phyloP scores from a whole-genome alignment of 495 filamentous ascomycete genomes.

The Cercophora scortea region DNA sequence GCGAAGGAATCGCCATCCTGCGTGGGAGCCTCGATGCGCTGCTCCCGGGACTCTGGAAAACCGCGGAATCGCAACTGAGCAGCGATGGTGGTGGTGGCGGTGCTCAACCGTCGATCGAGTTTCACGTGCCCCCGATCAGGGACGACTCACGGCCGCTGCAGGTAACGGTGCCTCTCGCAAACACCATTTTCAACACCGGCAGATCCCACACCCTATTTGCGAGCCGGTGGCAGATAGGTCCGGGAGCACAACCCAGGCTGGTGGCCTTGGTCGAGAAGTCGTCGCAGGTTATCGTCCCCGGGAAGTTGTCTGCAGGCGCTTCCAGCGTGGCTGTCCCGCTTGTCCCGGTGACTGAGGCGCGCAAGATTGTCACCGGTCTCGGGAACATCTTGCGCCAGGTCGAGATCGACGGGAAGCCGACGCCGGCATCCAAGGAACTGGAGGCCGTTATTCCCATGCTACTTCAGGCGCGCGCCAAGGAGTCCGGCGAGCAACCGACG shows the following conservation, averaged over 20 bases:
- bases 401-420: slow-evolving; percentile 37
- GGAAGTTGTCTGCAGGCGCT: slow-evolving; percentile 1
- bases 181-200: slow-evolving; percentile 70
- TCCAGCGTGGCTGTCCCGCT: slow-evolving; percentile 42
- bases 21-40: slow-evolving; percentile 16
- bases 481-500: slow-evolving; percentile 16
- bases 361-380: slow-evolving; percentile 57
- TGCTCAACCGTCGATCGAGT: slow-evolving; percentile 5
- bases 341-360: slow-evolving; percentile 54
- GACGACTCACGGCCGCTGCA: slow-evolving; percentile 13
- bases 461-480: slow-evolving; percentile 34
- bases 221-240: slow-evolving; percentile 43
- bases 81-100: slow-evolving; percentile 5
- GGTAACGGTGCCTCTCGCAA: slow-evolving; percentile 57
- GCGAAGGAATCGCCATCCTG: slow-evolving; percentile 37
- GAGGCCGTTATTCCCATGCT: slow-evolving; percentile 57
- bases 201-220: slow-evolving; percentile 52
- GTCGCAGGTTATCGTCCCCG: slow-evolving; percentile 17
- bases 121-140: slow-evolving; percentile 3
- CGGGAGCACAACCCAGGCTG: slow-evolving; percentile 5
- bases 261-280: slow-evolving; percentile 13
- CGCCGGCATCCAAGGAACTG: slow-evolving; percentile 70
- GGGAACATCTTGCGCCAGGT: slow-evolving; percentile 77
- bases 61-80: background rate
- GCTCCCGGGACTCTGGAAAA: slow-evolving; percentile 26